These are phyloP conservation scores for Colletotrichum sp. DNA, from an alignment of 2,329 filamentous ascomycete genomes.

Conservation along the genomic window DNA sequence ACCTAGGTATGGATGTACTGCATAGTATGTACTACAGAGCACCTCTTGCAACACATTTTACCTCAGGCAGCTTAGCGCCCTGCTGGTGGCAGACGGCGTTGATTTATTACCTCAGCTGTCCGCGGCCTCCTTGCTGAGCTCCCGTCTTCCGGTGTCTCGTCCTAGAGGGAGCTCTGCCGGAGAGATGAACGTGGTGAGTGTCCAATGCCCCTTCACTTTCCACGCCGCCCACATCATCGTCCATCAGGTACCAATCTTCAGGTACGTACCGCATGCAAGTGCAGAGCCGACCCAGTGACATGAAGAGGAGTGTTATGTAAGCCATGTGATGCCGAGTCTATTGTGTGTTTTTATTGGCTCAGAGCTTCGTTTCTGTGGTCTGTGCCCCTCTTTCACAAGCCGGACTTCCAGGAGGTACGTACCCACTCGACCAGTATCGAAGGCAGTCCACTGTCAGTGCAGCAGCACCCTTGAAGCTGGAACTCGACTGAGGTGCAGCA, in stretches of 20 bases:
- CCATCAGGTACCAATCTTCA: not conserved
- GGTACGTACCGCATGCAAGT: not conserved
- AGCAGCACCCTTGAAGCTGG: not conserved
- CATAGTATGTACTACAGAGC: no score
- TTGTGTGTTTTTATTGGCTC: not conserved
- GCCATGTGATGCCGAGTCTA: not conserved
- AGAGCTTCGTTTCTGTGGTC: not conserved
- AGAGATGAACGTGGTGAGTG: not conserved
- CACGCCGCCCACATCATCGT: not conserved
- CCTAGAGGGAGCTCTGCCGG: not conserved
- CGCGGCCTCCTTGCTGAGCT: not conserved
- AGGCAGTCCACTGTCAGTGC: not conserved
- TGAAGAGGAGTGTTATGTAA: conserved; percentile 8
- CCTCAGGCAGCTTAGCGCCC: not conserved
- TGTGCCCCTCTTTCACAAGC: conserved; percentile 17
- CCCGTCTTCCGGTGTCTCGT: not conserved
- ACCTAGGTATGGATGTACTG: no score
- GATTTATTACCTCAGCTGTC: not conserved
- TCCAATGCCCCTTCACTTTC: not conserved
- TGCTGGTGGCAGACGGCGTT: not conserved
- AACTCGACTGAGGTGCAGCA: not conserved
- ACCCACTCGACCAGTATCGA: not conserved
- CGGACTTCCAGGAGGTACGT: not conserved
- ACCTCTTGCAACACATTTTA: not conserved
- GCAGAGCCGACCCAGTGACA: not conserved